These are phyloP conservation scores for Phytophthora hybrid DNA, from an alignment of 352 stramenopile genomes.

Conservation along the genomic window DNA sequence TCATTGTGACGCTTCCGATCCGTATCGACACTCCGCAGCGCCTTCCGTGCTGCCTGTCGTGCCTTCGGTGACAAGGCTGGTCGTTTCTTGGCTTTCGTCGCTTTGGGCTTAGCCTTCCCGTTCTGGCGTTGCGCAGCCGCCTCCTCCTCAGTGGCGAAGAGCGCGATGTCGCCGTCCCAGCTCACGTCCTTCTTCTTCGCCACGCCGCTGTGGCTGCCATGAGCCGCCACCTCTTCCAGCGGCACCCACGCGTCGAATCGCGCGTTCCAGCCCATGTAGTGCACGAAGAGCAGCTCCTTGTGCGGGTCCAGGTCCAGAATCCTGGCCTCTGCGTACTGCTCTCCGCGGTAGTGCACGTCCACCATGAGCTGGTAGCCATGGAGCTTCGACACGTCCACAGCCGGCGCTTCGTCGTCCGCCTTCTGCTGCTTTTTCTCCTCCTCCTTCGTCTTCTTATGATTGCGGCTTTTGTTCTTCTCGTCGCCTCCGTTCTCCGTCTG, in stretches of 20 bases:
- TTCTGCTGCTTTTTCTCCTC: conserved; percentile 7
- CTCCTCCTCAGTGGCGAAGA: conserved; percentile 43
- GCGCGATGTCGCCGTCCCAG: conserved; percentile 62
- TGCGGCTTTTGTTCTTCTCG: conserved; percentile 28
- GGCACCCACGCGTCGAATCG: conserved; percentile 74
- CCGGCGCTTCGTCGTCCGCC: conserved; percentile 1
- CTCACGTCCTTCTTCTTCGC: conserved; percentile 44
- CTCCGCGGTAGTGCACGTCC: conserved; percentile 61
- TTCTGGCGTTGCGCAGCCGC: conserved; percentile 2
- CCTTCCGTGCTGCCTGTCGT: conserved; percentile 24
- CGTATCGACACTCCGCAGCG: conserved; percentile 12
- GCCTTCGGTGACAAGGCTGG: conserved; percentile 13
- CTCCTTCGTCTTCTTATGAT: conserved; percentile 45
- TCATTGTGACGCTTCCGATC: conserved; percentile 23
- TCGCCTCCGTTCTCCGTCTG: conserved; percentile 24
- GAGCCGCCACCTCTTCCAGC: conserved; percentile 52
- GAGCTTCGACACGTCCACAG: conserved; percentile 9
- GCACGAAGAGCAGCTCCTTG: conserved; percentile 55
- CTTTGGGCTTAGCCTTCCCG: conserved; percentile 11
- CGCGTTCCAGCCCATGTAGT: conserved; percentile 84
- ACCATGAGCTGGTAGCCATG: conserved; percentile 60
- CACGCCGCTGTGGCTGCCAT: conserved; percentile 57
- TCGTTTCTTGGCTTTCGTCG: conserved; percentile 22
- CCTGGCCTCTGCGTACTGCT: conserved; percentile 72
- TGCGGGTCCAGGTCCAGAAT: conserved; percentile 56